Conservation (phyloP, 805 yeast genomes). For the Ogataea nitratoaversa region DNA sequence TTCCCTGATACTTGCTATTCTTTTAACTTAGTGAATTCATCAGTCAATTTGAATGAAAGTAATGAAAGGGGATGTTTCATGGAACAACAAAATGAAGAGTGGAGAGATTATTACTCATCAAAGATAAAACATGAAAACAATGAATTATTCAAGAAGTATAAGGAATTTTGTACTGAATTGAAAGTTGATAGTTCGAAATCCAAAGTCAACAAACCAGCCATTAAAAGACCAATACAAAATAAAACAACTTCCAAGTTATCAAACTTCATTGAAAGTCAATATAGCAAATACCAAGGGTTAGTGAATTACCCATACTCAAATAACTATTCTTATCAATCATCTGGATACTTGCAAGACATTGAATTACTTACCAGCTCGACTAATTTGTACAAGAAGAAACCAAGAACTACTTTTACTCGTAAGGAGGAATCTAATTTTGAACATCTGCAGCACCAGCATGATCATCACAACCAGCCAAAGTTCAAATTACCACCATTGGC, state of each 20-base stretch:
- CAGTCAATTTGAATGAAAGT: slow-evolving; percentile 23
- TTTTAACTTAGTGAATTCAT: slow-evolving; percentile 23
- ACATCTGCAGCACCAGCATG: neutral
- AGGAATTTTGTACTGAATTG: slow-evolving; percentile 29
- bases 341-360: slow-evolving; percentile 46
- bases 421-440: slow-evolving; percentile 7
- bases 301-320: slow-evolving; percentile 50
- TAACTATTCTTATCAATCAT: slow-evolving; percentile 45
- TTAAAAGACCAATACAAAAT: too few relatives aligned
- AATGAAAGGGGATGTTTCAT: slow-evolving; percentile 29
- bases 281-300: slow-evolving; percentile 21
- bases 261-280: slow-evolving; percentile 23
- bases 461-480: slow-evolving; percentile 5
- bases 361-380: slow-evolving; percentile 45
- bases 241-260: slow-evolving; percentile 19
- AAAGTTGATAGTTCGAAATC: slow-evolving; percentile 4
- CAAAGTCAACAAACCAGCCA: slow-evolving; percentile 7
- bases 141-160: slow-evolving; percentile 35
- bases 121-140: slow-evolving; percentile 40
- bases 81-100: slow-evolving; percentile 36
- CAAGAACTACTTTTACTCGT: slow-evolving; percentile 22
- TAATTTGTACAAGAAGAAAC: slow-evolving; percentile 40
- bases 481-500: slow-evolving; percentile 21
- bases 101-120: slow-evolving; percentile 40
- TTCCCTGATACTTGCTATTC: slow-evolving; percentile 37